A percentile compares a stretch with the other conserved stretches of the same genome.
phyloP scores from a whole-genome alignment of 2,329 filamentous ascomycete genomes.

The Claviceps maximensis region DNA sequence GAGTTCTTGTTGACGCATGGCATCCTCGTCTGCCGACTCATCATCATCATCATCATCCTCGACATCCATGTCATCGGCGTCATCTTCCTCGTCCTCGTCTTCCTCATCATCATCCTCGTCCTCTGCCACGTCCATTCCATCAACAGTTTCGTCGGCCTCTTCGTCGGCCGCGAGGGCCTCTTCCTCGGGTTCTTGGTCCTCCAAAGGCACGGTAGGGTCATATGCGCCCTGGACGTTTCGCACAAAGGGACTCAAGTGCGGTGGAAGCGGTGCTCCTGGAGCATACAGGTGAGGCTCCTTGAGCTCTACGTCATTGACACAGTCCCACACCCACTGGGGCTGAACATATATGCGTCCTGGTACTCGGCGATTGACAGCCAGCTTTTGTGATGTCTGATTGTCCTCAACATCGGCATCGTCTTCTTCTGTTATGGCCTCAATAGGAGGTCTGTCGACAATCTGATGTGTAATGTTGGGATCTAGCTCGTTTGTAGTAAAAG shows the following conservation, averaged over 20 bases:
- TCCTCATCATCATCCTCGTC: slow-evolving; percentile 32
- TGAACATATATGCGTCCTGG: slow-evolving; percentile 90
- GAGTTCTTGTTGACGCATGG: slow-evolving; percentile 72
- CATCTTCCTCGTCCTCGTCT: slow-evolving; percentile 29
- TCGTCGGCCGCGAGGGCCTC: slow-evolving; percentile 65
- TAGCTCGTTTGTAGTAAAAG: slow-evolving; percentile 79
- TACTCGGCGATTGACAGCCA: slow-evolving; percentile 55
- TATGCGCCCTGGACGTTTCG: slow-evolving; percentile 78
- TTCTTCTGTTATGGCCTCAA: slow-evolving; percentile 44
- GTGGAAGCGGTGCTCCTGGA: slow-evolving; percentile 78
- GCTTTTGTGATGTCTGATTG: slow-evolving; percentile 47
- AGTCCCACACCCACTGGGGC: slow-evolving; percentile 98
- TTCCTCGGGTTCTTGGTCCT: slow-evolving; percentile 75
- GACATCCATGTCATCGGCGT: slow-evolving; percentile 33
- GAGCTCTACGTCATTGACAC: slow-evolving; percentile 80
- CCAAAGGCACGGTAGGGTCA: slow-evolving; percentile 75
- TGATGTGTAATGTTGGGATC: slow-evolving; percentile 91
- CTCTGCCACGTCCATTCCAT: slow-evolving; percentile 46
- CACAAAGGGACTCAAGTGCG: slow-evolving; percentile 92
- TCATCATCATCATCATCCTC: slow-evolving; percentile 24
- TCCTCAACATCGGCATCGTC: slow-evolving; percentile 36
- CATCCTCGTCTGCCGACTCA: slow-evolving; percentile 43
- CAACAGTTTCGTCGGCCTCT: slow-evolving; percentile 48
- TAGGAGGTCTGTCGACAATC: slow-evolving; percentile 77
- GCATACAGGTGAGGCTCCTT: slow-evolving; percentile 79